Evolutionary conservation across 768 basidiomycete genomes (phyloP).

Genomic region (Butyriboletus loyo): DNA sequence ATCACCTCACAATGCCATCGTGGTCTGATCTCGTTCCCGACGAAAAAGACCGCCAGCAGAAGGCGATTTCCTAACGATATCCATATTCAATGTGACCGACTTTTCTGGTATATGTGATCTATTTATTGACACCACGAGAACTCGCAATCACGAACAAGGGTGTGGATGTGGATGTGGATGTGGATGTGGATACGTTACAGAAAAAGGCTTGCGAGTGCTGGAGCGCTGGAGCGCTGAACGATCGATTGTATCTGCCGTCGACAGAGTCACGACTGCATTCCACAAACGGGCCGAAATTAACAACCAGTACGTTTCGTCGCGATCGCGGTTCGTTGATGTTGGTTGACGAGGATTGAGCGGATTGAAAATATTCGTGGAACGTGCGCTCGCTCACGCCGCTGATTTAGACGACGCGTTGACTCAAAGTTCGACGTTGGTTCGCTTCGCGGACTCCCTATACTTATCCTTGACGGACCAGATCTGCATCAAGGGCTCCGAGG

Average conservation of each 20-base stretch:
- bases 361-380: slow-evolving; percentile 84
- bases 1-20: slow-evolving; percentile 10
- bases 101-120: slow-evolving; percentile 57
- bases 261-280: slow-evolving; percentile 71
- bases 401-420: slow-evolving; percentile 61
- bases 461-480: slow-evolving; percentile 76
- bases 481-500: slow-evolving; percentile 61
- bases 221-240: too few species aligned
- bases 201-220: slow-evolving; percentile 47
- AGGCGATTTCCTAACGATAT: slow-evolving; percentile 53
- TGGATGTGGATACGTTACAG: slow-evolving; percentile 44
- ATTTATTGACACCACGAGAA: slow-evolving; percentile 51
- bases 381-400: slow-evolving; percentile 59
- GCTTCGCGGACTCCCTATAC: slow-evolving; percentile 73
- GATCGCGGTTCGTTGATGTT: not conserved
- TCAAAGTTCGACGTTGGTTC: slow-evolving; percentile 69
- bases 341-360: slow-evolving; percentile 45
- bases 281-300: slow-evolving; percentile 72
- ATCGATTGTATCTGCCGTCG: slow-evolving; percentile 61
- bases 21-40: slow-evolving; percentile 56
- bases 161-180: too few species aligned
- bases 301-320: slow-evolving; percentile 56
- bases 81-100: slow-evolving; percentile 52
- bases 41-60: slow-evolving; percentile 52
- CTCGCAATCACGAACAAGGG: slow-evolving; percentile 60